Evolutionary conservation across 225 moss, liverwort and hornwort genomes (phyloP), one percentile per base, ranked within the genome.

Genomic region (Bryum argenteum): DNA sequence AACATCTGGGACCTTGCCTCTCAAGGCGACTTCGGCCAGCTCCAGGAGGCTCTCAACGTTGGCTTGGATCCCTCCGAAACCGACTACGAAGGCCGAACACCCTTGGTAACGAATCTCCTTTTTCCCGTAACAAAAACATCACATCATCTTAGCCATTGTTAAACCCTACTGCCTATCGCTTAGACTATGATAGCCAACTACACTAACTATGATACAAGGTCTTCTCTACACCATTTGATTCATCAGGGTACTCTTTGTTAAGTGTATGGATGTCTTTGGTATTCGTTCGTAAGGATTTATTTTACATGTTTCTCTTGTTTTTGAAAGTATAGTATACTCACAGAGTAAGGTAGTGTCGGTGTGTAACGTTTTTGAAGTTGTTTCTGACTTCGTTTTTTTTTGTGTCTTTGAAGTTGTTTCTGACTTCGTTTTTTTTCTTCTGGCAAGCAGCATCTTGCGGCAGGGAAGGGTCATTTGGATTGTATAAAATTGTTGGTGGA

Each of bases 381-480:
- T 64, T 8, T 59, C 37, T 42, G 23, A 66, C 51, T 53, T 8
- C 23, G 20, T 58, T 59, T 6, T 3, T n/a, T n/a, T n/a, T n/a
- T 66, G n/a, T 80, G 41, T 61, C 57, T 58, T 51, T 61, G 72
- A 38, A 10, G 66, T 64, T 61, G 8, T 64, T 8, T 59, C 37
- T 42, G 23, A 66, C 51, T 53, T 8, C 23, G 20, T 58, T 59
- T 6, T 3, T 58, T 59, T 6, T 3, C 14, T 58, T 58, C 70
- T 44, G 69, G 64, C 76, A 74, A 47, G 66, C 84, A 91, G 93
- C 93, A 93, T 73, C 80, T 86, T 65, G 93, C 91, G 75, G 89
- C 93, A 19, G 76, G 76, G 47, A 88, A 84, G 71, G 93, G 93
- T 40, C 84, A 88, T 64, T 58, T 71, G 58, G 89, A 89, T 26